These are phyloP conservation scores for Monilinia vaccinii-corymbosi DNA, from an alignment of 2,329 filamentous ascomycete genomes.

Conservation along the genomic window DNA sequence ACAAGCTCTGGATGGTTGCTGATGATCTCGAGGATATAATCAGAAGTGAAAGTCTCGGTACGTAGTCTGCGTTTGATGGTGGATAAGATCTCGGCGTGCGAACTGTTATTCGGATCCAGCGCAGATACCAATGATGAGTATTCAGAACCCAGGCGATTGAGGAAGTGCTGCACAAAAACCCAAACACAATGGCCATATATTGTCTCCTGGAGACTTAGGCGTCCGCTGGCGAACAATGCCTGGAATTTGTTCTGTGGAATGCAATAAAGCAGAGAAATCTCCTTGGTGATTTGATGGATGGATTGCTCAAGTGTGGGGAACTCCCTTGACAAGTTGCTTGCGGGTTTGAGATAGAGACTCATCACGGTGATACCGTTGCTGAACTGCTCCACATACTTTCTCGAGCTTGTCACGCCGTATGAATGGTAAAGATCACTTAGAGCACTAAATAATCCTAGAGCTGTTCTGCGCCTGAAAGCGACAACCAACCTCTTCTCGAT, in stretches of 20 bases:
- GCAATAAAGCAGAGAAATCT: conserved; percentile 93
- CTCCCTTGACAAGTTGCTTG: conserved; percentile 45
- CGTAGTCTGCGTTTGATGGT: conserved; percentile 94
- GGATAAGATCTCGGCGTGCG: conserved; percentile 72
- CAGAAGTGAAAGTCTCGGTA: conserved; percentile 93
- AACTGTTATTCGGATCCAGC: conserved; percentile 70
- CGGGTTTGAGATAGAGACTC: conserved; percentile 83
- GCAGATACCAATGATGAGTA: conserved; percentile 80
- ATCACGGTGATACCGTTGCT: conserved; percentile 97
- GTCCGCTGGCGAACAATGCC: conserved; percentile 73
- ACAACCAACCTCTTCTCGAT: conserved; percentile 91
- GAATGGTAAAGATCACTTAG: conserved; percentile 96
- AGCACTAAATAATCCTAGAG: conserved; percentile 87
- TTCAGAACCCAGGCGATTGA: conserved; percentile 83
- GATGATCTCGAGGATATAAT: conserved; percentile 98
- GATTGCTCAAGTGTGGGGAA: conserved; percentile 83
- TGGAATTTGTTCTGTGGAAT: conserved; percentile 97
- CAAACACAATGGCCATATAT: conserved; percentile 96
- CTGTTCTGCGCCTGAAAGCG: conserved; percentile 88
- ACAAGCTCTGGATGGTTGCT: conserved; percentile 81
- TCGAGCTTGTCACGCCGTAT: conserved; percentile 90
- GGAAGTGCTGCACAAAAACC: conserved; percentile 96
- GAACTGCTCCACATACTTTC: conserved; percentile 98
- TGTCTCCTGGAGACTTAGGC: conserved; percentile 88
- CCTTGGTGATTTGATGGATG: conserved; percentile 98